Conservation (phyloP, 2,329 filamentous ascomycete species). For the Pseudocercospora crystallina region DNA sequence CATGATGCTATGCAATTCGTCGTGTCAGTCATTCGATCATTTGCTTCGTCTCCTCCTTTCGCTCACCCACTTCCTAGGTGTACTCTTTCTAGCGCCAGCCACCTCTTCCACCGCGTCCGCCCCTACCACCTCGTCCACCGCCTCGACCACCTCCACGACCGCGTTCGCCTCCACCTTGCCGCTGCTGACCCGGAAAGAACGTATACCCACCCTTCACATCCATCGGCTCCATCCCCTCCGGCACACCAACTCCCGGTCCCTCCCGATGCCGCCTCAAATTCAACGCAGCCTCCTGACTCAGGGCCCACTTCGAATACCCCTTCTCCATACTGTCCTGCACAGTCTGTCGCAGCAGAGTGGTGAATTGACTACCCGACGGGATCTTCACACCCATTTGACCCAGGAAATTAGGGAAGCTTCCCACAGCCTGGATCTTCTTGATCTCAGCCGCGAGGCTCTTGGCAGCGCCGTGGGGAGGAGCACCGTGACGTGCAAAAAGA, state of each 20-base stretch:
- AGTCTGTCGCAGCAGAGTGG: conserved; percentile 14
- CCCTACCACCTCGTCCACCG: background rate
- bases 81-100: background rate
- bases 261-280: conserved; percentile 18
- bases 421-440: conserved; percentile 23
- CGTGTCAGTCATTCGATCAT: too few species aligned
- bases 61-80: too few species aligned
- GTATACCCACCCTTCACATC: conserved; percentile 5
- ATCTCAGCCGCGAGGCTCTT: conserved; percentile 17
- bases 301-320: conserved; percentile 22
- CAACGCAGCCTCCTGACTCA: conserved; percentile 22
- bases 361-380: conserved; percentile 15
- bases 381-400: conserved; percentile 15
- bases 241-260: conserved; percentile 11
- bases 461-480: conserved; percentile 22
- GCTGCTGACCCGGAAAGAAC: conserved; percentile 19
- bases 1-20: too few species aligned
- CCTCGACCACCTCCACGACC: background rate
- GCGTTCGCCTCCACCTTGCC: conserved; percentile 1
- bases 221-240: conserved; percentile 10
- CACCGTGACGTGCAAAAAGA: conserved; percentile 24
- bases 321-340: conserved; percentile 20
- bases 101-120: conserved; percentile 5
- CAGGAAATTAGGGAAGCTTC: conserved; percentile 20
- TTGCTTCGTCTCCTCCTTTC: too few species aligned